Conservation (phyloP, 2,329 filamentous ascomycete genomes). For the Thelonectria discophora region DNA sequence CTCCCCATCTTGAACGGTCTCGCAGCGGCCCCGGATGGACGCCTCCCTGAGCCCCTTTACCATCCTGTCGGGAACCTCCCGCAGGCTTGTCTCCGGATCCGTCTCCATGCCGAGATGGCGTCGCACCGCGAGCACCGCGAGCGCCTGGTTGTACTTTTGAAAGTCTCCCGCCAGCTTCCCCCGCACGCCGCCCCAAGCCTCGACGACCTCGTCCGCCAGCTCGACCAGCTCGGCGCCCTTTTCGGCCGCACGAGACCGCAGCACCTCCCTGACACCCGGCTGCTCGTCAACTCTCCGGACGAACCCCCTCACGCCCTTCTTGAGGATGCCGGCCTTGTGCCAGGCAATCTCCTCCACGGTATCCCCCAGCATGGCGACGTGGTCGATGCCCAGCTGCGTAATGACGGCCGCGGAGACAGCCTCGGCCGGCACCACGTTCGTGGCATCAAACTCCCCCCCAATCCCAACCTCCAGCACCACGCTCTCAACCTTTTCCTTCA, state of each 20-base stretch:
- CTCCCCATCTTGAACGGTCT: slow-evolving; percentile 63
- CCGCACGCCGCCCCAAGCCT: slow-evolving; percentile 53
- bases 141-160: slow-evolving; percentile 66
- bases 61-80: slow-evolving; percentile 56
- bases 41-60: slow-evolving; percentile 71
- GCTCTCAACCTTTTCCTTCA: slow-evolving; percentile 76
- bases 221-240: slow-evolving; percentile 59
- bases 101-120: slow-evolving; percentile 59
- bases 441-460: slow-evolving; percentile 91
- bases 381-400: slow-evolving; percentile 85
- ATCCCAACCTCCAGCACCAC: slow-evolving; percentile 94
- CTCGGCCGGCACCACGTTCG: slow-evolving; percentile 76
- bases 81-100: slow-evolving; percentile 36
- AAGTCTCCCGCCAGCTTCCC: slow-evolving; percentile 59
- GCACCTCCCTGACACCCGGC: slow-evolving; percentile 58
- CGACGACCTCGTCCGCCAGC: slow-evolving; percentile 50
- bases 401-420: slow-evolving; percentile 77
- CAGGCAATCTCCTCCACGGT: slow-evolving; percentile 85
- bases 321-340: slow-evolving; percentile 93
- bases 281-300: slow-evolving; percentile 43
- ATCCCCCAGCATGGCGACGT: slow-evolving; percentile 80
- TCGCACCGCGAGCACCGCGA: slow-evolving; percentile 64
- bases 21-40: slow-evolving; percentile 79
- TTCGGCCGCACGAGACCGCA: slow-evolving; percentile 67
- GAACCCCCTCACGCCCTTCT: slow-evolving; percentile 60